A percentile compares a stretch with the other conserved stretches of the same genome.
Conservation (phyloP, 2,329 filamentous ascomycete genomes). For the Aureobasidium lini region DNA sequence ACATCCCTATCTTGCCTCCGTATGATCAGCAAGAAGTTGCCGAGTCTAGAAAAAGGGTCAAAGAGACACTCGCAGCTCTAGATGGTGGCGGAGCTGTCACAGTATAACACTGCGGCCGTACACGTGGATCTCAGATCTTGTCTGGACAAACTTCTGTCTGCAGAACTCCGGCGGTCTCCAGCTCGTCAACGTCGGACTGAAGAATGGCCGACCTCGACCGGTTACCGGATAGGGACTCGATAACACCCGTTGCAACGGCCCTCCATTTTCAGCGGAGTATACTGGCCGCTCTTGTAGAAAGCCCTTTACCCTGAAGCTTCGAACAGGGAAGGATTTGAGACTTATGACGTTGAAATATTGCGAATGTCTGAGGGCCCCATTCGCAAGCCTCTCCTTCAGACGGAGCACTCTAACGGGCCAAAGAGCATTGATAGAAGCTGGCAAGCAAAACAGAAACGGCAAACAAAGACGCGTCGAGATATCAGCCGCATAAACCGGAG, state of each 20-base stretch:
- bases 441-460: background rate
- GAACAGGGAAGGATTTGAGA: conserved; percentile 7
- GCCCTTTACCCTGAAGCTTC: background rate
- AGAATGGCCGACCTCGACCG: background rate
- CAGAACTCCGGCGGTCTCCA: background rate
- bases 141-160: conserved; percentile 5
- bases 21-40: background rate
- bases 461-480: background rate
- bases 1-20: background rate
- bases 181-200: background rate
- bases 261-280: background rate
- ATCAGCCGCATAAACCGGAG: background rate
- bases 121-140: conserved; percentile 1
- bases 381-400: background rate
- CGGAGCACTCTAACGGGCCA: background rate
- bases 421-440: background rate
- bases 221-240: background rate
- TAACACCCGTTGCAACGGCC: conserved; percentile 3
- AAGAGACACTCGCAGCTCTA: background rate
- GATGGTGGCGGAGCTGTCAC: background rate
- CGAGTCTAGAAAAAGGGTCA: background rate
- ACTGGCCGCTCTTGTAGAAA: background rate
- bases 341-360: conserved; percentile 10
- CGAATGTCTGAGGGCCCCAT: conserved; percentile 8
- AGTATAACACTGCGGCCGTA: background rate